A percentile compares a stretch with the other conserved stretches of the same genome.
phyloP scores from a whole-genome alignment of 768 basidiomycete species.

The Lactifluus echinatus region DNA sequence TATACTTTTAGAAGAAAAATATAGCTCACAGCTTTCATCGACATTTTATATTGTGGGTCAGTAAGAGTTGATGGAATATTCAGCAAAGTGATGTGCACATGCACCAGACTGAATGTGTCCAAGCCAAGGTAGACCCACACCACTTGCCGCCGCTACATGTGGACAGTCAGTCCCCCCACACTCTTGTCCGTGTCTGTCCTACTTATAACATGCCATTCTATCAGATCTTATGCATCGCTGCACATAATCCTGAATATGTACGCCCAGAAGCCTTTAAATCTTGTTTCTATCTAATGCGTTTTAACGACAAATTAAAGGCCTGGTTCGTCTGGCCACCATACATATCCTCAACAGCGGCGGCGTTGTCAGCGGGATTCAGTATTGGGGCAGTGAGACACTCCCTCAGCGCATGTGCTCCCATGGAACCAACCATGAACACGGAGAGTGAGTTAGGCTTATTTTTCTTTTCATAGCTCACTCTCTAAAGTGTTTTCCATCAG shows the following conservation, averaged over 20 bases:
- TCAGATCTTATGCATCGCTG: constrained; percentile 76
- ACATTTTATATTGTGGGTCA: constrained; percentile 36
- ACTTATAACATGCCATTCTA: constrained; percentile 76
- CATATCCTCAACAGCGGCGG: constrained; percentile 71
- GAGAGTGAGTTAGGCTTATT: constrained; percentile 60
- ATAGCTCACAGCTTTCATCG: constrained; percentile 63
- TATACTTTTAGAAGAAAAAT: background rate
- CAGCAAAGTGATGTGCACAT: background rate
- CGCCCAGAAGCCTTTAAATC: constrained; percentile 22
- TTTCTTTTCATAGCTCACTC: background rate
- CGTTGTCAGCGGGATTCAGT: constrained; percentile 72
- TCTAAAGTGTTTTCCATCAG: constrained; percentile 32
- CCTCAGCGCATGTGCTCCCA: constrained; percentile 68
- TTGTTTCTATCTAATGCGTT: background rate
- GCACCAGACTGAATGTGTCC: background rate
- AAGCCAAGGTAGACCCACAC: background rate
- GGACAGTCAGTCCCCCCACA: no score
- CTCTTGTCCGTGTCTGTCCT: no score
- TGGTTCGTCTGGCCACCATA: constrained; percentile 61
- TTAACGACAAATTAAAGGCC: constrained; percentile 67
- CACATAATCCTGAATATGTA: constrained; percentile 69
- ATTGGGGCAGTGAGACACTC: constrained; percentile 62
- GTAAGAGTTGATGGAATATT: constrained; percentile 2
- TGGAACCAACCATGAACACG: constrained; percentile 44
- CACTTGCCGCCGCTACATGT: constrained; percentile 19